A percentile compares a stretch with the other conserved stretches of the same genome.
These are phyloP conservation scores for Aspergillus calidoustus DNA, from an alignment of 2,329 filamentous ascomycete genomes.

Conservation along the genomic window DNA sequence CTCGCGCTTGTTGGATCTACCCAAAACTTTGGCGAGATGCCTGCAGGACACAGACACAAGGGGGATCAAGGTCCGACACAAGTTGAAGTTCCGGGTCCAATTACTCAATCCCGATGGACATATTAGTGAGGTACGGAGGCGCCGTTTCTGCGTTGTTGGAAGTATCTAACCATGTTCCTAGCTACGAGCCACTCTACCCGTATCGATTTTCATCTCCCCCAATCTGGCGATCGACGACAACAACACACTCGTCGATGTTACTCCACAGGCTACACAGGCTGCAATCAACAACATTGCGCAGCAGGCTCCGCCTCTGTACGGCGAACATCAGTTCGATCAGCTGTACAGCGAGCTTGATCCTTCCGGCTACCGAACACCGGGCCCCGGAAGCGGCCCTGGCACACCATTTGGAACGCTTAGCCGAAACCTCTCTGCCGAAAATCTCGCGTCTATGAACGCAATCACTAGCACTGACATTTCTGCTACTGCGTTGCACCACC, in stretches of 20 bases:
- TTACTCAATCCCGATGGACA: constrained; percentile 95
- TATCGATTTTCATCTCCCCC: constrained; percentile 94
- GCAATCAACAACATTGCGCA: constrained; percentile 61
- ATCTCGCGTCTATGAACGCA: constrained; percentile 66
- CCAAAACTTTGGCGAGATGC: constrained; percentile 80
- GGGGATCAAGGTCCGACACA: constrained; percentile 90
- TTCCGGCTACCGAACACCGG: constrained; percentile 79
- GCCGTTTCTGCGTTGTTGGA: background rate
- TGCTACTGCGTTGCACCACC: constrained; percentile 70
- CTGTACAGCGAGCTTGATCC: constrained; percentile 87
- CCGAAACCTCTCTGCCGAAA: constrained; percentile 78
- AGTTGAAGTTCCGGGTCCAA: constrained; percentile 87
- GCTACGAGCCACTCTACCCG: constrained; percentile 85
- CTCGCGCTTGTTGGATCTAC: constrained; percentile 67
- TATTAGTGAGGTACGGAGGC: constrained; percentile 73
- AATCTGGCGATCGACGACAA: constrained; percentile 87
- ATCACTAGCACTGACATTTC: constrained; percentile 60
- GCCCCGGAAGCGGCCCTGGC: constrained; percentile 67
- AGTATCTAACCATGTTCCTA: constrained; percentile 37
- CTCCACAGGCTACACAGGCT: constrained; percentile 54
- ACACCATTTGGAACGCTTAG: constrained; percentile 75
- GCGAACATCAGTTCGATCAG: constrained; percentile 85
- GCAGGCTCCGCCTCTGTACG: constrained; percentile 89
- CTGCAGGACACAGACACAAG: constrained; percentile 87
- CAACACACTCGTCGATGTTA: constrained; percentile 73